Evolutionary conservation across 805 yeast genomes (phyloP), one percentile per base, ranked within the genome.

Genomic region (Kazachstania psychrophila): DNA sequence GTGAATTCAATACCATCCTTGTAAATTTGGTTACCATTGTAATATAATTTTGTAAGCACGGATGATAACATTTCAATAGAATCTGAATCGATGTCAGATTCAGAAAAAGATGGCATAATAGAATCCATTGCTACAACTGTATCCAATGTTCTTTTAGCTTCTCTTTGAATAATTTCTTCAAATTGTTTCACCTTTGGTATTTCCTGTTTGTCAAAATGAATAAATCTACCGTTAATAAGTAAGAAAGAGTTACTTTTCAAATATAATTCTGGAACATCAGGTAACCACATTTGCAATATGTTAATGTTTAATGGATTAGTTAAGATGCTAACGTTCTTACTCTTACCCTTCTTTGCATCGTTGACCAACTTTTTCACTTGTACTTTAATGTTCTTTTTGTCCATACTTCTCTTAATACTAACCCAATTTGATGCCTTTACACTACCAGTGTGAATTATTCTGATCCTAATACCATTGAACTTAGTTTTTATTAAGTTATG

Each of bases 211-310:
- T 41, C 61, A 22, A 60, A 60, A 45, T 53, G 66, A 37, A 69
- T 61, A 55, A 52, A 52, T 45, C 86, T 67, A 11, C 86, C 81
- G 47, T 77, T 77, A 17, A 75, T 46, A 7, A 73, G 49, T 7
- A 77, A 32, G 38, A 68, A 70, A 2, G 67, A 50, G 19, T 53
- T 56, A 8, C 59, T 54, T 2, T 65, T 59, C 5, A 47, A 28
- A 23, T 41, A 43, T 10, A 35, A 28, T 4, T 17, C 3, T 11
- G 52, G 40, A 3, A 58, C 25, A 39, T 52, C 58, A 2, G 48
- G 48, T n/a, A 60, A 28, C 62, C 62, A 58, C 12, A 22, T 31
- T 9, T 33, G 17, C 5, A 55, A 29, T 6, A 36, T 18, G 5
- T 23, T 25, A 2, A 37, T 23, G 9, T 44, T 36, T 4, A 36